Evolutionary conservation across 2,329 filamentous ascomycete genomes (phyloP).

Genomic region (Hymenoscyphus repandus): DNA sequence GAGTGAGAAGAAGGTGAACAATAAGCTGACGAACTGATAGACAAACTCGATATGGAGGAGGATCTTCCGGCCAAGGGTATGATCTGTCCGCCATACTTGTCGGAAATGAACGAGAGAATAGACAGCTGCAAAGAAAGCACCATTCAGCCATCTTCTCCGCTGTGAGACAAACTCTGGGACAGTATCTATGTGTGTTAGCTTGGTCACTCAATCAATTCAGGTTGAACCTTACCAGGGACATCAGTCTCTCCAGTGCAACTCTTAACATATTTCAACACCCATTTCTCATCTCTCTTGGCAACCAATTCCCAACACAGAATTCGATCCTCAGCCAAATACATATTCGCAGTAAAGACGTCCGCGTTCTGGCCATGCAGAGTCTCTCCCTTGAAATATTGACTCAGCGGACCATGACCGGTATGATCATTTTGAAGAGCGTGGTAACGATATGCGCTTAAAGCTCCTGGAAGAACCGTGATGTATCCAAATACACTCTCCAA

Average conservation of each 20-base stretch:
- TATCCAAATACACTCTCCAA: constrained; percentile 97
- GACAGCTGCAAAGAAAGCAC: constrained; percentile 96
- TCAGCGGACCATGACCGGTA: constrained; percentile 88
- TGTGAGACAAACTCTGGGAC: constrained; percentile 98
- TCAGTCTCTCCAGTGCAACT: constrained; percentile 95
- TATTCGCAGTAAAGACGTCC: constrained; percentile 95
- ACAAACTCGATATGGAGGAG: constrained; percentile 91
- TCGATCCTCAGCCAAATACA: constrained; percentile 87
- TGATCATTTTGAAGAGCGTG: constrained; percentile 95
- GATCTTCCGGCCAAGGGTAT: constrained; percentile 82
- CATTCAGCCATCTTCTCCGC: constrained; percentile 93
- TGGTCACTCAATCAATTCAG: neutral
- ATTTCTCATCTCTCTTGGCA: constrained; percentile 87
- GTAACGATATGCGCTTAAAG: constrained; percentile 91
- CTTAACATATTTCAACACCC: constrained; percentile 98
- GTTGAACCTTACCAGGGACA: constrained; percentile 69
- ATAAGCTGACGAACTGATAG: constrained; percentile 86
- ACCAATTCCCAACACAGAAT: constrained; percentile 94
- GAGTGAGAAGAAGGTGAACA: constrained; percentile 97
- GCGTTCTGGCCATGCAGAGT: constrained; percentile 93
- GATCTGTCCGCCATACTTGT: constrained; percentile 90
- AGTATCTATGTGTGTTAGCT: constrained; percentile 51
- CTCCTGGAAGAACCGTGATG: constrained; percentile 93
- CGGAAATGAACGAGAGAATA: constrained; percentile 94
- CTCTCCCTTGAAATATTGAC: constrained; percentile 99